Conservation (phyloP, 148 eudicot species). For the Talinum fruticosum region DNA sequence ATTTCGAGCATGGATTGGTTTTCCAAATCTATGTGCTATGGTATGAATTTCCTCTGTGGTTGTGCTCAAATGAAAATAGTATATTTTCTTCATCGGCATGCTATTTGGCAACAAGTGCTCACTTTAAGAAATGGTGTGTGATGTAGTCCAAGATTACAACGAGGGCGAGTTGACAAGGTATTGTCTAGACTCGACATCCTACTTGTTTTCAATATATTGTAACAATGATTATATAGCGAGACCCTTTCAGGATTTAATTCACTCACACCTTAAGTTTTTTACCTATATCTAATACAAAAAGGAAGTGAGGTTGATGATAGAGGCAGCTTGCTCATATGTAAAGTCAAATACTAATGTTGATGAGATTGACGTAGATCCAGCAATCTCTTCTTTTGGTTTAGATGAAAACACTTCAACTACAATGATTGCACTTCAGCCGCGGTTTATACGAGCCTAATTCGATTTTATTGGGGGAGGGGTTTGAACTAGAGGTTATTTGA, state of each 20-base stretch:
- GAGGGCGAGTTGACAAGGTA: constrained; percentile 82
- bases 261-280: too few relatives aligned
- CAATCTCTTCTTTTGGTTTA: constrained; percentile 9
- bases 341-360: constrained; percentile 37
- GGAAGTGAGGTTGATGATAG: constrained; percentile 66
- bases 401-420: constrained; percentile 16
- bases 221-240: background rate
- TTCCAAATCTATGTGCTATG: background rate
- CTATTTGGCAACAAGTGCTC: constrained; percentile 77
- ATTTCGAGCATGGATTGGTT: background rate
- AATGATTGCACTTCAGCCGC: too few relatives aligned
- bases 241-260: background rate
- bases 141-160: constrained; percentile 89
- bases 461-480: too few relatives aligned
- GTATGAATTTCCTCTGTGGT: background rate
- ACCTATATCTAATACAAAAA: constrained; percentile 34
- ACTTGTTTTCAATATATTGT: background rate
- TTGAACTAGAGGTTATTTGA: too few relatives aligned
- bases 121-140: constrained; percentile 95
- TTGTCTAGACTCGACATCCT: background rate
- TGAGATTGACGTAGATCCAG: constrained; percentile 16
- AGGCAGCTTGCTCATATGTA: constrained; percentile 51
- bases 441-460: too few relatives aligned
- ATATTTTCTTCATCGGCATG: too few relatives aligned
- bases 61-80: too few relatives aligned